phyloP scores from a whole-genome alignment of 352 stramenopile genomes.

The Globisporangium irregulare region DNA sequence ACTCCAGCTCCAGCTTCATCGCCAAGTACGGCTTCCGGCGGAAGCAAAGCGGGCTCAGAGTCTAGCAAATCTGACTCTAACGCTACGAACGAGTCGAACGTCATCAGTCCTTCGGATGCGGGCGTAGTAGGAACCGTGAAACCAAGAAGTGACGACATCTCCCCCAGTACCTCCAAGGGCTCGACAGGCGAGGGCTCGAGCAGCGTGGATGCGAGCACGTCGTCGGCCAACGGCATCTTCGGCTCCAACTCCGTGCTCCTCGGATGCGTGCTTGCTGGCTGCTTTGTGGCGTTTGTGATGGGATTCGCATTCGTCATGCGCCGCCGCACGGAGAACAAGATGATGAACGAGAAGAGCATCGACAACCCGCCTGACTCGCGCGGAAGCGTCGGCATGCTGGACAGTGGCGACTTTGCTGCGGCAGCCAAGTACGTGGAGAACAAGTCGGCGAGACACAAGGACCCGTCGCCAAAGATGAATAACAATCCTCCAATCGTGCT shows the following conservation, averaged over 20 bases:
- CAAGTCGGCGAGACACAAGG: slow-evolving; percentile 43
- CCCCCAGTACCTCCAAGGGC: background rate
- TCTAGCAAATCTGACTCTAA: background rate
- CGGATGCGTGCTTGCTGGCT: slow-evolving; percentile 34
- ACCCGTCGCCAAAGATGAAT: slow-evolving; percentile 35
- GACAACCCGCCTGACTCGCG: slow-evolving; percentile 20
- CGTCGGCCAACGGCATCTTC: slow-evolving; percentile 14
- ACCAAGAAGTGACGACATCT: slow-evolving; percentile 2
- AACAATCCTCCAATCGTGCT: slow-evolving; percentile 33
- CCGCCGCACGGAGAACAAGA: slow-evolving; percentile 34
- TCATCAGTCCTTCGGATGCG: background rate
- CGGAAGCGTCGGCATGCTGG: slow-evolving; percentile 36
- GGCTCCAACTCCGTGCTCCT: slow-evolving; percentile 33
- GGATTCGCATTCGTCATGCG: slow-evolving; percentile 51
- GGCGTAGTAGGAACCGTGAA: slow-evolving; percentile 12
- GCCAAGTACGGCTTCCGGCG: slow-evolving; percentile 4
- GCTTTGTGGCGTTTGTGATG: slow-evolving; percentile 26
- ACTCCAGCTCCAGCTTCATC: slow-evolving; percentile 9
- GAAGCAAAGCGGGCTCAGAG: background rate
- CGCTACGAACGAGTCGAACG: slow-evolving; percentile 5
- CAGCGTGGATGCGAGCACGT: slow-evolving; percentile 16
- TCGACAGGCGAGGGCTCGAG: slow-evolving; percentile 1
- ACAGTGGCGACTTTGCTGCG: slow-evolving; percentile 25
- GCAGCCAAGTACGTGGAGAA: slow-evolving; percentile 39
- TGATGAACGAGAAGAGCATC: slow-evolving; percentile 31